Evolutionary conservation across 1,139 yeast genomes (phyloP).

Genomic region (Blastobotrys apis): DNA sequence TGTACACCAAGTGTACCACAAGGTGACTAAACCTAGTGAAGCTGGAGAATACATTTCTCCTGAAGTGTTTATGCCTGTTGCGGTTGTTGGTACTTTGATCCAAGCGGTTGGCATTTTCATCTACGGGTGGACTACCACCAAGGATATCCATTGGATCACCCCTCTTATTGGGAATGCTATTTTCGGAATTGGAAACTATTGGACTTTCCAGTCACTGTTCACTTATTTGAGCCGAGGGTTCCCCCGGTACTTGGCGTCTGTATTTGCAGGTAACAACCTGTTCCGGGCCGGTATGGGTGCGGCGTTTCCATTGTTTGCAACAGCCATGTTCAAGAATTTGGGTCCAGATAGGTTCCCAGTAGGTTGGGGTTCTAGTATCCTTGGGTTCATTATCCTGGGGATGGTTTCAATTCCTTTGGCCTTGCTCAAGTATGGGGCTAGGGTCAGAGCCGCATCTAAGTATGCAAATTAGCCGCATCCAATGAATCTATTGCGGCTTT

Average conservation of each 20-base stretch:
- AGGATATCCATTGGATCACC: conserved; percentile 85
- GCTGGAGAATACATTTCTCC: conserved; percentile 37
- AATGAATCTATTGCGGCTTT: neutral
- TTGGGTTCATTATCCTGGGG: conserved; percentile 42
- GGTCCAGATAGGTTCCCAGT: conserved; percentile 47
- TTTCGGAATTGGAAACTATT: conserved; percentile 68
- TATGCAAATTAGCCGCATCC: conserved; percentile 24
- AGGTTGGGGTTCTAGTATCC: conserved; percentile 51
- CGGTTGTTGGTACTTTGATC: conserved; percentile 50
- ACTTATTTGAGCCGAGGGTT: conserved; percentile 67
- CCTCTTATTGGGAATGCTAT: conserved; percentile 65
- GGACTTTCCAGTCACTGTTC: conserved; percentile 68
- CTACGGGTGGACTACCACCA: conserved; percentile 64
- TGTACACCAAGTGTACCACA: conserved; percentile 9
- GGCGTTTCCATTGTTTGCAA: conserved; percentile 59
- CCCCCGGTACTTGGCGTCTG: conserved; percentile 66
- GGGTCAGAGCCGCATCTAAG: conserved; percentile 41
- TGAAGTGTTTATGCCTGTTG: conserved; percentile 31
- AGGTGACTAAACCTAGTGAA: conserved; percentile 11
- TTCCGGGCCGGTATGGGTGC: conserved; percentile 53
- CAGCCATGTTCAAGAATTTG: conserved; percentile 46
- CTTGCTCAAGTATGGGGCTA: conserved; percentile 45
- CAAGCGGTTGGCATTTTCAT: conserved; percentile 47
- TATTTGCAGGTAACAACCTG: conserved; percentile 55
- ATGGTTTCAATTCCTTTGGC: conserved; percentile 41